A percentile compares a stretch with the other conserved stretches of the same genome.
Evolutionary conservation across 352 stramenopile genomes (phyloP).

Genomic region (Peronospora tabacina): DNA sequence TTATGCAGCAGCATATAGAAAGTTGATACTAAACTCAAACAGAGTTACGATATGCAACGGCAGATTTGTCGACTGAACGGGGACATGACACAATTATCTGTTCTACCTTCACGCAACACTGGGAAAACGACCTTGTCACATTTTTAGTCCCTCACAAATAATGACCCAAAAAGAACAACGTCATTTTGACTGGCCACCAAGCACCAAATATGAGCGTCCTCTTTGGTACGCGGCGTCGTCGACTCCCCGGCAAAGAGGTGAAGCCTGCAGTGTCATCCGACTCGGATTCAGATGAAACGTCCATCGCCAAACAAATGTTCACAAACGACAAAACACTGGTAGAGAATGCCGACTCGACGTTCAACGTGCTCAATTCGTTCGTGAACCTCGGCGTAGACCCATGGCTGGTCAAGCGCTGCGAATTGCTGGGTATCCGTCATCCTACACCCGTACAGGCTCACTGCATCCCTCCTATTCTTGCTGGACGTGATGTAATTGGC

Average conservation of each 20-base stretch:
- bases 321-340: conserved; percentile 42
- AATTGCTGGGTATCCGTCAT: conserved; percentile 75
- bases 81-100: too few relatives aligned
- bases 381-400: conserved; percentile 75
- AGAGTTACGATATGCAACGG: too few relatives aligned
- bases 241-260: conserved; percentile 1
- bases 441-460: conserved; percentile 87
- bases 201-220: conserved; percentile 52
- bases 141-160: not conserved
- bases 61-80: too few relatives aligned
- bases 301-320: not conserved
- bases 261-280: conserved; percentile 2
- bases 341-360: conserved; percentile 22
- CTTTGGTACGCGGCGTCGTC: conserved; percentile 65
- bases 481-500: conserved; percentile 87
- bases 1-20: too few relatives aligned
- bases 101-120: too few relatives aligned
- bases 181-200: not conserved
- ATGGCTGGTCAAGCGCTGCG: conserved; percentile 84
- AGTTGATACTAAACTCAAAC: too few relatives aligned
- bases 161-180: not conserved
- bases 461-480: conserved; percentile 87
- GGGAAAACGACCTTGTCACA: conserved; percentile 4
- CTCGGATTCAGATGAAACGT: not conserved
- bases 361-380: conserved; percentile 68